Percentiles rank a stretch among this genome's conserved stretches.
These are phyloP conservation scores for Fusarium sororula DNA, from an alignment of 2,329 filamentous ascomycete genomes.

Conservation along the genomic window DNA sequence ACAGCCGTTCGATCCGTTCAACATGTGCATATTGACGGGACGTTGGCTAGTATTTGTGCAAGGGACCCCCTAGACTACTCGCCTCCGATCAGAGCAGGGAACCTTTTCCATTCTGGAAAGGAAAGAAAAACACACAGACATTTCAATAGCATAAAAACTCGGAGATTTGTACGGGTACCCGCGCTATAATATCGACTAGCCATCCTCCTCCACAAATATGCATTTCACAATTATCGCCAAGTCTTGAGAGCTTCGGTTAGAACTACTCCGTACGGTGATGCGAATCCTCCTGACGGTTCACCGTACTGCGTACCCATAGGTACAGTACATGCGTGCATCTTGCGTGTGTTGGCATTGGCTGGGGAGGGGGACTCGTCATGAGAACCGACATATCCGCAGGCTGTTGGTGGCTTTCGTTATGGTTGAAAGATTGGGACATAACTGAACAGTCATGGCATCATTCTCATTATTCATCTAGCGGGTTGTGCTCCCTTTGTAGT, in stretches of 20 bases:
- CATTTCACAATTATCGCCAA: slow-evolving; percentile 1
- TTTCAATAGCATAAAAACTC: slow-evolving; percentile 17
- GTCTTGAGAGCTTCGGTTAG: not conserved
- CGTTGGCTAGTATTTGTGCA: too few species aligned
- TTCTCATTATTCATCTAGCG: not conserved
- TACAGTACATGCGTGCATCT: slow-evolving; percentile 1
- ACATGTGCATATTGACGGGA: not conserved
- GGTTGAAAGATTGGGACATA: not conserved
- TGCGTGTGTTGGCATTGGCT: slow-evolving; percentile 6
- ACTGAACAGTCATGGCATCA: not conserved
- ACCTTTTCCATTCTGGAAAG: not conserved
- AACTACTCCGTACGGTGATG: not conserved
- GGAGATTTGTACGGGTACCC: slow-evolving; percentile 22
- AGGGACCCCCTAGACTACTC: not conserved
- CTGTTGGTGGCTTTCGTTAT: not conserved
- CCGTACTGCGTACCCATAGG: not conserved
- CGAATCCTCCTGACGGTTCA: slow-evolving; percentile 13
- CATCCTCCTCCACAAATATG: not conserved
- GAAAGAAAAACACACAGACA: not conserved
- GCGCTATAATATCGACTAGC: not conserved
- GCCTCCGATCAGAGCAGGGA: slow-evolving; percentile 26
- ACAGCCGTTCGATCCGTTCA: not conserved
- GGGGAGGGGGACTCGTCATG: slow-evolving; percentile 13
- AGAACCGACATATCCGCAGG: not conserved
- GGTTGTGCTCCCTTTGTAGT: not conserved